A percentile compares a stretch with the other conserved stretches of the same genome.
Evolutionary conservation across 305 asterid genomes (phyloP).

Genomic region (Striga hermonthica): DNA sequence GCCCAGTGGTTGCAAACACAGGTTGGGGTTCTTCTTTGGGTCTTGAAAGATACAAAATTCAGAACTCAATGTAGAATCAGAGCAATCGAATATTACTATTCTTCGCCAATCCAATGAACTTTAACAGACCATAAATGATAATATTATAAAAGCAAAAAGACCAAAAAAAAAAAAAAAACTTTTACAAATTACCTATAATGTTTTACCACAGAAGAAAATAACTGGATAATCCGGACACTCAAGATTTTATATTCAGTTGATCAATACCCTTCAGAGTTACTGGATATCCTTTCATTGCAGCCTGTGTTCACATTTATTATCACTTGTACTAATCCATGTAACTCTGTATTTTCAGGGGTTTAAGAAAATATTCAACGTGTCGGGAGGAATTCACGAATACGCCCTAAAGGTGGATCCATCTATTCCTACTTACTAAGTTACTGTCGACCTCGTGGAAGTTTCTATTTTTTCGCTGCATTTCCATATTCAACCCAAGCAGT

Average conservation of each 20-base stretch:
- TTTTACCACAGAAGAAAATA: no score
- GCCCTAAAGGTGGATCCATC: constrained; percentile 77
- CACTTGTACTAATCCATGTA: constrained; percentile 8
- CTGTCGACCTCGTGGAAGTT: not conserved
- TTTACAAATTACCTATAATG: not conserved
- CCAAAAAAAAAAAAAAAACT: constrained; percentile 6
- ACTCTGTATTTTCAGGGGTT: constrained; percentile 59
- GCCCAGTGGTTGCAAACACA: constrained; percentile 97
- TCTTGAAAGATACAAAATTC: not conserved
- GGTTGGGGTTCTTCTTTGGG: constrained; percentile 41
- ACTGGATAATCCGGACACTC: no score
- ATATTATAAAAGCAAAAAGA: not conserved
- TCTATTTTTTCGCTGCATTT: not conserved
- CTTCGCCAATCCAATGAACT: not conserved
- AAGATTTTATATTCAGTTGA: no score
- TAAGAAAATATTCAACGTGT: constrained; percentile 65
- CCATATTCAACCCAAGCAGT: not conserved
- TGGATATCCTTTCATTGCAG: no score
- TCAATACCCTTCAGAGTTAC: no score
- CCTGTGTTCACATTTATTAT: constrained; percentile 1
- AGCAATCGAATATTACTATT: not conserved
- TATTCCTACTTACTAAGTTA: constrained; percentile 65
- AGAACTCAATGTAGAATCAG: not conserved
- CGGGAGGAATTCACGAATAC: constrained; percentile 86
- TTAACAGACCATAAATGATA: not conserved